These are phyloP conservation scores for Hericium coralloides DNA, from an alignment of 768 basidiomycete species.

Conservation along the genomic window DNA sequence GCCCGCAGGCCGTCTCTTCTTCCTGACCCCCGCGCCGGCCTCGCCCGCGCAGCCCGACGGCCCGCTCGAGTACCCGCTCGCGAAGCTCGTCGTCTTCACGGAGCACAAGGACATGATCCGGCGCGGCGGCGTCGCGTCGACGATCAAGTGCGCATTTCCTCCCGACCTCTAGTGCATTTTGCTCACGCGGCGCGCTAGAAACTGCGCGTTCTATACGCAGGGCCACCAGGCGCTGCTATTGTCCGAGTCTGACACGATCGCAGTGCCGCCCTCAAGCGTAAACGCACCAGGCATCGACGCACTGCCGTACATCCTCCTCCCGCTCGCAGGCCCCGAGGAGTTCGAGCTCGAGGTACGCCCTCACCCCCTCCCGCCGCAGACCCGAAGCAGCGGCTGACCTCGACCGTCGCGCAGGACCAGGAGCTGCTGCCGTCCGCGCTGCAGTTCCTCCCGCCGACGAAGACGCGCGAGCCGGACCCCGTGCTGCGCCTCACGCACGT, in stretches of 20 bases:
- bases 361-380: background rate
- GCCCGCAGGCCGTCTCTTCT: conserved; percentile 69
- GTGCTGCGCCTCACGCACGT: conserved; percentile 72
- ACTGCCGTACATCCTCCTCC: conserved; percentile 78
- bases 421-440: conserved; percentile 77
- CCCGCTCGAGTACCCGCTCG: conserved; percentile 67
- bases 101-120: conserved; percentile 85
- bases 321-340: conserved; percentile 92
- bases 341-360: conserved; percentile 74
- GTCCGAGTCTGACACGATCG: conserved; percentile 46
- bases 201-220: conserved; percentile 63
- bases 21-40: conserved; percentile 57
- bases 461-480: conserved; percentile 73
- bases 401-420: conserved; percentile 49
- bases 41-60: conserved; percentile 36
- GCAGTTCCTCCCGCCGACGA: conserved; percentile 82
- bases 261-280: conserved; percentile 48
- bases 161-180: background rate
- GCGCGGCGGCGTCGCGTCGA: conserved; percentile 78
- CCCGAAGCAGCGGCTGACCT: background rate
- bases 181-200: conserved; percentile 36
- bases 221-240: conserved; percentile 67
- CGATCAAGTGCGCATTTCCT: conserved; percentile 58
- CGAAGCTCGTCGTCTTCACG: conserved; percentile 78
- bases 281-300: conserved; percentile 73